Base-by-base conservation (phyloP, 2,329 filamentous ascomycete species). In the Fusarium secorum region DNA sequence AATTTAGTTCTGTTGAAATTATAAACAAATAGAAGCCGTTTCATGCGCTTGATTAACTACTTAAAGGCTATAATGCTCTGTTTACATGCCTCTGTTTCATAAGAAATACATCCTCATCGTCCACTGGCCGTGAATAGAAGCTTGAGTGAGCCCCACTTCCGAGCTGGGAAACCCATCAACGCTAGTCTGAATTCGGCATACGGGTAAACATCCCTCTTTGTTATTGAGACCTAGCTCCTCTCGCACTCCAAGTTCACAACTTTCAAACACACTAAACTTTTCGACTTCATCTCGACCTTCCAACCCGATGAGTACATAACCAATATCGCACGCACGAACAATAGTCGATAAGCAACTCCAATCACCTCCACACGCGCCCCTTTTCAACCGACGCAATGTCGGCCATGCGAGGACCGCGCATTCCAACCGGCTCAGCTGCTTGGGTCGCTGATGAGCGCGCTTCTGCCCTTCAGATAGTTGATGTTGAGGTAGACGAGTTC, bases 401-500 rank as follows among this genome's bases (percentile, higher is more conserved):
- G 74, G 79, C 85, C 61, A 85, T 86, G 82, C 81, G 85, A 82
- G 83, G 84, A 79, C 83, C 88, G 82, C 89, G 88, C 81, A 80
- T 89, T 77, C 87, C 91, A 78, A 90, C 97, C 74, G 95, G 94
- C 80, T 96, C 94, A 66, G 85, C 89, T 76, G 86, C 91, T 82
- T 99, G 96, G 96, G 89, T 98, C 72, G 85, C 90, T 35, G 90
- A 93, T 73, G 96, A 99, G 84, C 89, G 95, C 75, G 87, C 91
- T 45, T 92, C 95, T 76, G 91, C 93, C 18, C 84, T 90, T 59
- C 88, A 93, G 72, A 90, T 98, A 70, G 88, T 92, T 20, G 87
- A 91, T 49, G 88, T 94, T 60, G 96, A 98, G 80, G 88, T 93
- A 59, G 95, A 98, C 74, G 97, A 99, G 82, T 97, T 98, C 78